A percentile compares a stretch with the other conserved stretches of the same genome.
These are phyloP conservation scores for Papilionanthe hybrid DNA, from an alignment of 116 monocot species.

Conservation along the genomic window DNA sequence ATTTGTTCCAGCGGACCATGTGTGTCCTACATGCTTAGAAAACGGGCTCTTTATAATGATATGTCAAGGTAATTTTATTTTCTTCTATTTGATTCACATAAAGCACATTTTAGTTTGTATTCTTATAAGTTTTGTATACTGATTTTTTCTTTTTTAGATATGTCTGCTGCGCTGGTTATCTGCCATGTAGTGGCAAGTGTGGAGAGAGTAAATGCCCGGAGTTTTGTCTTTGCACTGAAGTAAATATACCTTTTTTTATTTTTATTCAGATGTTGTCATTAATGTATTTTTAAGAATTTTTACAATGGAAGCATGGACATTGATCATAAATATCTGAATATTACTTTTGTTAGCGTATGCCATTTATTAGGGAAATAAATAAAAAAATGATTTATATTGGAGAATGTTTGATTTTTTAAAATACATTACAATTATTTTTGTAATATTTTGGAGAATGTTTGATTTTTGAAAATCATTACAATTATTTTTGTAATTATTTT, in stretches of 20 bases:
- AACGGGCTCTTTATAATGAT: conserved; percentile 96
- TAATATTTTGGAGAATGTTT: background rate
- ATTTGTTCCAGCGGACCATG: conserved; percentile 62
- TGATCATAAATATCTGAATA: background rate
- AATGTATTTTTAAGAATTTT: background rate
- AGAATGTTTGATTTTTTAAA: background rate
- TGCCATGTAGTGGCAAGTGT: conserved; percentile 93
- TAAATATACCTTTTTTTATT: conserved; percentile 15
- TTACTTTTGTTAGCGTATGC: background rate
- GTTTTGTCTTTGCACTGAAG: conserved; percentile 93
- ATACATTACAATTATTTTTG: background rate
- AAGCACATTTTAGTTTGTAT: background rate
- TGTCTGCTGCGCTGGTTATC: conserved; percentile 89
- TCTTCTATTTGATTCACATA: background rate
- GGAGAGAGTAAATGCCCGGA: conserved; percentile 91
- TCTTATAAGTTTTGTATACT: background rate
- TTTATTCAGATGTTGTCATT: background rate
- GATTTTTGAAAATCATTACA: background rate
- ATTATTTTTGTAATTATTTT: conserved; percentile 1
- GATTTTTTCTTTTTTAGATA: conserved; percentile 47
- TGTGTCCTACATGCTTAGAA: conserved; percentile 96
- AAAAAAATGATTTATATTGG: background rate
- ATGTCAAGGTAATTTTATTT: conserved; percentile 82
- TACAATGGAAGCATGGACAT: background rate
- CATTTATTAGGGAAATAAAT: background rate